Conservation (phyloP, 441 rosid genomes). For the Croton setiger region DNA sequence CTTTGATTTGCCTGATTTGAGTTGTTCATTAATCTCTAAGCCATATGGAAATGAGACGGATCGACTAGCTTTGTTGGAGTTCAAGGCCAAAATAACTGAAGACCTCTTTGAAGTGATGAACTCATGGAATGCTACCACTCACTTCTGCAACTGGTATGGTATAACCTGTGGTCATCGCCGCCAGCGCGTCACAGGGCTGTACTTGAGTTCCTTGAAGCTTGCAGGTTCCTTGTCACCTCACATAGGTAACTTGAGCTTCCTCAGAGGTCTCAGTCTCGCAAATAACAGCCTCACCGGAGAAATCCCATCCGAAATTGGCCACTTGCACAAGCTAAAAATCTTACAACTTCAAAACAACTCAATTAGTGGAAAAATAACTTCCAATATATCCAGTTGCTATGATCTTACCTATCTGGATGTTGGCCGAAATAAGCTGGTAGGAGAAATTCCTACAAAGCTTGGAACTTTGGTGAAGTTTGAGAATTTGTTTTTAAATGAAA, state of each 20-base stretch:
- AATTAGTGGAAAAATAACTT: slow-evolving; percentile 22
- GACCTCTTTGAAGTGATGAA: slow-evolving; percentile 15
- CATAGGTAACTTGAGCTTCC: too few relatives aligned
- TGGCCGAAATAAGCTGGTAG: slow-evolving; percentile 9
- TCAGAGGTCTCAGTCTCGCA: slow-evolving; percentile 8
- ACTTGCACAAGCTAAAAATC: slow-evolving; percentile 11
- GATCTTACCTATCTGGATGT: slow-evolving; percentile 11
- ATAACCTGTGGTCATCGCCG: slow-evolving; percentile 25
- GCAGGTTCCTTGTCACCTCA: slow-evolving; percentile 21
- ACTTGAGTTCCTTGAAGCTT: slow-evolving; percentile 8
- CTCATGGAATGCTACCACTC: slow-evolving; percentile 29
- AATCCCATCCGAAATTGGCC: slow-evolving; percentile 25
- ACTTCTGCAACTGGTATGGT: slow-evolving; percentile 33
- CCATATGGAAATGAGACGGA: slow-evolving; percentile 21
- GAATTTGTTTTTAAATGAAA: not conserved
- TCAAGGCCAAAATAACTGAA: slow-evolving; percentile 13
- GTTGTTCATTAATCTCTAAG: too few relatives aligned
- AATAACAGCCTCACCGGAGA: slow-evolving; percentile 19
- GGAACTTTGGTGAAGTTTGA: slow-evolving; percentile 9
- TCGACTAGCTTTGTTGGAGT: slow-evolving; percentile 15
- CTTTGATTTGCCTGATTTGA: too few relatives aligned
- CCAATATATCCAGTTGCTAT: slow-evolving; percentile 18
- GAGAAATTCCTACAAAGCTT: slow-evolving; percentile 14
- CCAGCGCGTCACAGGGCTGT: slow-evolving; percentile 15
- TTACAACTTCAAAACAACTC: slow-evolving; percentile 13